phyloP scores from a whole-genome alignment of 208 protist species.

The Trypanosoma lewisi region DNA sequence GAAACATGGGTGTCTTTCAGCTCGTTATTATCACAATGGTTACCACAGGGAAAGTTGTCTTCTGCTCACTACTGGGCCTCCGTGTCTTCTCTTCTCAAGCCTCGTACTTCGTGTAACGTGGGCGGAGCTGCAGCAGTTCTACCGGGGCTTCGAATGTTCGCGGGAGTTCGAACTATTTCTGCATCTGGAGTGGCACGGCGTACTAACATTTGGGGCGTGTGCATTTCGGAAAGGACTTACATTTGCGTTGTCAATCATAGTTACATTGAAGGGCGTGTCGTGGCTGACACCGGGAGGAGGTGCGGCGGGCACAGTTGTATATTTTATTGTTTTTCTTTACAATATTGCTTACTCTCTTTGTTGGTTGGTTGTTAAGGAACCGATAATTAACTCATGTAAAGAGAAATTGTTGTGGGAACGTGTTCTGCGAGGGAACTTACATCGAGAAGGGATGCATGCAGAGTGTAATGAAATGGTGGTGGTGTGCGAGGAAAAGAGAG shows the following conservation, averaged over 20 bases:
- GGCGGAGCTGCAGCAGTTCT: slow-evolving; percentile 44
- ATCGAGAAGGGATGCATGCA: neutral
- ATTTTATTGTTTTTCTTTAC: slow-evolving; percentile 80
- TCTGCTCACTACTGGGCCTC: slow-evolving; percentile 57
- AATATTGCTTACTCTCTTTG: slow-evolving; percentile 63
- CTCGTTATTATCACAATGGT: slow-evolving; percentile 50
- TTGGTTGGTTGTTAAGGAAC: slow-evolving; percentile 41
- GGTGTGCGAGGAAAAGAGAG: too few species aligned
- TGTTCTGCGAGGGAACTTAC: neutral
- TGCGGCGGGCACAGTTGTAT: slow-evolving; percentile 43
- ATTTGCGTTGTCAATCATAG: slow-evolving; percentile 49
- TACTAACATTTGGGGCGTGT: slow-evolving; percentile 47
- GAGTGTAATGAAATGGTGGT: neutral
- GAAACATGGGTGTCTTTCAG: slow-evolving; percentile 26
- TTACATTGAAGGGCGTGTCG: slow-evolving; percentile 63
- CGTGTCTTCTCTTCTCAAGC: slow-evolving; percentile 68
- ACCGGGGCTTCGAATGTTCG: slow-evolving; percentile 47
- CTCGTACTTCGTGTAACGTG: slow-evolving; percentile 61
- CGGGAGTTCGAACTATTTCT: slow-evolving; percentile 31
- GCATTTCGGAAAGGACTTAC: slow-evolving; percentile 76
- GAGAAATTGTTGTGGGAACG: neutral
- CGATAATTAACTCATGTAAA: slow-evolving; percentile 18
- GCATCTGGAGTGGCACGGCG: slow-evolving; percentile 39
- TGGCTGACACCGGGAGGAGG: slow-evolving; percentile 37
- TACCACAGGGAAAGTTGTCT: slow-evolving; percentile 64